Evolutionary conservation across 208 protist genomes (phyloP).

Genomic region (Wallacemonas sp.): DNA sequence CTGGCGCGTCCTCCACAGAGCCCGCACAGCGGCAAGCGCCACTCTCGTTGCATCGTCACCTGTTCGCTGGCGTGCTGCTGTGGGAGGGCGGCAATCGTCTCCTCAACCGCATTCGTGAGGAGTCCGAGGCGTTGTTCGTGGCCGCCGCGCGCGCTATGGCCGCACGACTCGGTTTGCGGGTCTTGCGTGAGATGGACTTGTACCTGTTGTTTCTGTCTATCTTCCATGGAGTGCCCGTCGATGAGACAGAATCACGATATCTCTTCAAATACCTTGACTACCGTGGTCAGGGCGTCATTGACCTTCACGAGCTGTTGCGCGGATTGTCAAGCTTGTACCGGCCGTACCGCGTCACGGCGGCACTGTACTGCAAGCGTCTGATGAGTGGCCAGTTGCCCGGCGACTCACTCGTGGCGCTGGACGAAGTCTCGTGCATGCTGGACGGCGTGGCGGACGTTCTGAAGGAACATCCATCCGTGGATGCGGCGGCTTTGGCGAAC

Average conservation of each 20-base stretch:
- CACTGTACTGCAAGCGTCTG: constrained; percentile 29
- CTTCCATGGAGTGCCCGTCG: constrained; percentile 2
- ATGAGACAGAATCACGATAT: constrained; percentile 19
- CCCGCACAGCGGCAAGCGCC: neutral
- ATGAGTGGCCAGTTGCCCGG: constrained; percentile 13
- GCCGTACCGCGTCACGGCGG: constrained; percentile 12
- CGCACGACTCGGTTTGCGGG: constrained; percentile 24
- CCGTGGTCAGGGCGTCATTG: constrained; percentile 9
- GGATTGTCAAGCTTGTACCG: constrained; percentile 27
- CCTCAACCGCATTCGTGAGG: neutral
- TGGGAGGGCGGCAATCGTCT: constrained; percentile 18
- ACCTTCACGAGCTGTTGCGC: constrained; percentile 20
- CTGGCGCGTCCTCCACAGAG: neutral
- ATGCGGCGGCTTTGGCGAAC: neutral
- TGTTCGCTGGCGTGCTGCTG: constrained; percentile 27
- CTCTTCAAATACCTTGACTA: constrained; percentile 40
- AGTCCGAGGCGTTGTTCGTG: constrained; percentile 12
- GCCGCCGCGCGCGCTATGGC: constrained; percentile 10
- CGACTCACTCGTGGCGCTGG: constrained; percentile 26
- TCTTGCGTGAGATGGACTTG: constrained; percentile 22
- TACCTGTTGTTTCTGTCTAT: neutral
- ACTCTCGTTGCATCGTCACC: constrained; percentile 10
- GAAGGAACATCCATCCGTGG: neutral
- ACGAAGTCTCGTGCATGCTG: constrained; percentile 33
- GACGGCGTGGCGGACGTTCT: neutral